Conservation (phyloP, 441 rosid genomes). For the Erodium moschatum region DNA sequence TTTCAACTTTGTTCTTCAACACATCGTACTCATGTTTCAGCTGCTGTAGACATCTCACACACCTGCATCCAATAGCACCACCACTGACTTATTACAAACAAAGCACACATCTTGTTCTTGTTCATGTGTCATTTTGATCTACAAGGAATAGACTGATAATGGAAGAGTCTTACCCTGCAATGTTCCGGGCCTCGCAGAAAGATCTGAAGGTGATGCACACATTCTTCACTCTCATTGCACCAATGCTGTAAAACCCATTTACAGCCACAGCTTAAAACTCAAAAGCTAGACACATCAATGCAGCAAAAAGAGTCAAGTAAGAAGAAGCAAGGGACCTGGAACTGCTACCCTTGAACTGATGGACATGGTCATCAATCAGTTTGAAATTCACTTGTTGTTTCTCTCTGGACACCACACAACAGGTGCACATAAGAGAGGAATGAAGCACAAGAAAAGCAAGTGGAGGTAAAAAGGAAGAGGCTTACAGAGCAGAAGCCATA, state of each 20-base stretch:
- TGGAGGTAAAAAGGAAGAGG: not conserved
- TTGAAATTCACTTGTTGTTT: conserved; percentile 42
- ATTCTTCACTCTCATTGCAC: conserved; percentile 57
- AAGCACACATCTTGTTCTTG: no score
- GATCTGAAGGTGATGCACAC: conserved; percentile 45
- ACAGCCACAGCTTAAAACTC: not conserved
- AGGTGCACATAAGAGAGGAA: not conserved
- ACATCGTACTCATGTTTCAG: conserved; percentile 41
- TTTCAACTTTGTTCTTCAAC: conserved; percentile 50
- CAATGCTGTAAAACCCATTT: conserved; percentile 39
- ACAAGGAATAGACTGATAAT: no score
- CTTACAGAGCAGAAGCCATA: conserved; percentile 46
- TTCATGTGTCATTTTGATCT: no score
- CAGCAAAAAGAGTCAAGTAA: not conserved
- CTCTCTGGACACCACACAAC: conserved; percentile 24
- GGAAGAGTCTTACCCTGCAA: conserved; percentile 38
- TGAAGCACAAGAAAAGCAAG: not conserved
- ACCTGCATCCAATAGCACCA: no score
- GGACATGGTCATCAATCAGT: conserved; percentile 53
- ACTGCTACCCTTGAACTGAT: conserved; percentile 68
- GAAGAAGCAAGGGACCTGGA: conserved; percentile 34
- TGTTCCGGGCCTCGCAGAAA: conserved; percentile 43
- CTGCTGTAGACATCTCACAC: conserved; percentile 52
- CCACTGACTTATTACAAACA: no score
- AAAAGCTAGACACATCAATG: not conserved